Percentiles rank a stretch among this genome's conserved stretches.
These are phyloP conservation scores for Durio zibethinus DNA, from an alignment of 345 rosid genomes.

Conservation along the genomic window DNA sequence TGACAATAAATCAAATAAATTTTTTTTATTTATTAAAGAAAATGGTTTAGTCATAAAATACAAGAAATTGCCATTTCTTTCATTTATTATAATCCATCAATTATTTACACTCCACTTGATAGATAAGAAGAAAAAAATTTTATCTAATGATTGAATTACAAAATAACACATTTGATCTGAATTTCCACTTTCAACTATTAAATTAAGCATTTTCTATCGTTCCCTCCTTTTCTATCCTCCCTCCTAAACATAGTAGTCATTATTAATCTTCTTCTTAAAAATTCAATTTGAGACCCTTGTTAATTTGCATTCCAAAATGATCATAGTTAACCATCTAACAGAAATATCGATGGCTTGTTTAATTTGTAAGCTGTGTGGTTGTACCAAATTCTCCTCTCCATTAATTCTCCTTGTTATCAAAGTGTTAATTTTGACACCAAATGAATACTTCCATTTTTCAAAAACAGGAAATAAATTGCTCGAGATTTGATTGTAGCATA, in stretches of 20 bases:
- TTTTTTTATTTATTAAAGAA: too few species aligned
- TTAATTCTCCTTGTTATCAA: neutral
- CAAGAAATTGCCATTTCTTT: too few species aligned
- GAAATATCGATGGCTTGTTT: neutral
- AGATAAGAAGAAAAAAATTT: too few species aligned
- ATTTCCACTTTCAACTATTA: too few species aligned
- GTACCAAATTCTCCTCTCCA: slow-evolving; percentile 6
- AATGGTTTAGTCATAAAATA: too few species aligned
- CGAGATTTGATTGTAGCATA: neutral
- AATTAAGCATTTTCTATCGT: too few species aligned
- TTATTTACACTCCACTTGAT: too few species aligned
- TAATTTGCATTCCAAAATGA: neutral
- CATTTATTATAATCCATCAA: too few species aligned
- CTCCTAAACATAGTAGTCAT: neutral
- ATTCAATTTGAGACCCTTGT: neutral
- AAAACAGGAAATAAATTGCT: neutral
- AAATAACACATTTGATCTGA: too few species aligned
- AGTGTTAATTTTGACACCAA: neutral
- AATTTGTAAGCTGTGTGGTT: neutral
- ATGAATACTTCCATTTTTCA: neutral
- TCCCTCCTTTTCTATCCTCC: neutral
- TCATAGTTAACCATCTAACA: neutral
- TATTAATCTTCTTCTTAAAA: neutral
- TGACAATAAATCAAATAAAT: too few species aligned
- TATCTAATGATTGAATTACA: too few species aligned